Conservation (phyloP, 2,329 filamentous ascomycete genomes). For the Dactylellina drechsleri region DNA sequence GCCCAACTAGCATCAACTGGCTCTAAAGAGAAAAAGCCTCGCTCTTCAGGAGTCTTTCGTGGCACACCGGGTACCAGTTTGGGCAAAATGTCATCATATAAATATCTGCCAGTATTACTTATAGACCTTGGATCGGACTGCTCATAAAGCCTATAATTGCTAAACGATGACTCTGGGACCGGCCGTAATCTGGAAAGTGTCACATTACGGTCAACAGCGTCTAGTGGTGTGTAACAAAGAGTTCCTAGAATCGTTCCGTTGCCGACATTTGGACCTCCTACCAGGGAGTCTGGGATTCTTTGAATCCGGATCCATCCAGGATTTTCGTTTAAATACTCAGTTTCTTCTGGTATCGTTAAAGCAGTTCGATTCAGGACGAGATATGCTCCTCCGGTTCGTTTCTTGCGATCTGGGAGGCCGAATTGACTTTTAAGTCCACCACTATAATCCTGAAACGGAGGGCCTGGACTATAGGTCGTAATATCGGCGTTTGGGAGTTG, state of each 20-base stretch:
- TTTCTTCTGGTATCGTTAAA: no score
- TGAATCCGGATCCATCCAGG: conserved; percentile 1
- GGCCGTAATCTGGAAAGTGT: conserved; percentile 1
- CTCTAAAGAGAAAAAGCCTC: neutral
- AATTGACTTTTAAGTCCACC: conserved; percentile 31
- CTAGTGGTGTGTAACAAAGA: conserved; percentile 26
- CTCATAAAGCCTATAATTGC: no score
- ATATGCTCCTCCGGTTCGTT: conserved; percentile 14
- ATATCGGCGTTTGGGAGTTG: no score
- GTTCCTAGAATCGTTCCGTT: conserved; percentile 3
- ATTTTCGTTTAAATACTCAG: neutral
- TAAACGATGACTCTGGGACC: neutral
- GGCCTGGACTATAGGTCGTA: no score
- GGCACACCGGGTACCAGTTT: neutral
- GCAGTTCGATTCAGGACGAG: conserved; percentile 5
- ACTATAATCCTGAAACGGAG: neutral
- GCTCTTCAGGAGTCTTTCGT: neutral
- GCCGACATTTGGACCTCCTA: neutral
- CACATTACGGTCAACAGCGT: conserved; percentile 28
- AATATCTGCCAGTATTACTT: no score
- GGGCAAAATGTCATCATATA: neutral
- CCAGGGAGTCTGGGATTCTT: no score
- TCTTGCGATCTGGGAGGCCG: neutral
- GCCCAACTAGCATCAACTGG: neutral
- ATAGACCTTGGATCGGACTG: no score